These are phyloP conservation scores for Corynespora cassiicola DNA, from an alignment of 2,329 filamentous ascomycete species.

Conservation along the genomic window DNA sequence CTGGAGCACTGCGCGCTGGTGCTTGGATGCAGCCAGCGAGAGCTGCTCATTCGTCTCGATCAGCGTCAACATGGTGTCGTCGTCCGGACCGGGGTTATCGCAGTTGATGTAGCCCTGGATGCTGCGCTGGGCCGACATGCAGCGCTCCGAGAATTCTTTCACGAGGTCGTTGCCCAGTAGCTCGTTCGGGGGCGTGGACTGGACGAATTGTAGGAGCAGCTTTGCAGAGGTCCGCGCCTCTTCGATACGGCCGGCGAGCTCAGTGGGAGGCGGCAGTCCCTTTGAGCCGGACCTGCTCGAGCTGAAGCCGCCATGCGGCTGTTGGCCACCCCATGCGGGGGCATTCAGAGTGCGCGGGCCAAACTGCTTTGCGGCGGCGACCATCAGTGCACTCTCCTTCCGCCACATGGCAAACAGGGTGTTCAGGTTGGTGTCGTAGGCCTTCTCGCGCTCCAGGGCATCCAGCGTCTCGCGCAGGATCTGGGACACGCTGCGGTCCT, in stretches of 20 bases:
- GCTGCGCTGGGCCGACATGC: conserved; percentile 78
- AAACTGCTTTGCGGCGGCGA: conserved; percentile 37
- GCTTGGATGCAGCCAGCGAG: conserved; percentile 79
- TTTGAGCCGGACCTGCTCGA: conserved; percentile 21
- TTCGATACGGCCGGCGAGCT: conserved; percentile 83
- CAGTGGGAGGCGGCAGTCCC: conserved; percentile 69
- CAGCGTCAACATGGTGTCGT: conserved; percentile 89
- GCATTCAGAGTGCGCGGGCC: conserved; percentile 52
- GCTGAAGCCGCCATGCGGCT: conserved; percentile 27
- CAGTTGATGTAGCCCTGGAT: conserved; percentile 86
- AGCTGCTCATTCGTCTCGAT: conserved; percentile 96
- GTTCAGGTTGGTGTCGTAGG: conserved; percentile 74
- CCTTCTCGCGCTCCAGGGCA: conserved; percentile 74
- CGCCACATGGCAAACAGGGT: conserved; percentile 85
- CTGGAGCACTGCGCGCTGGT: conserved; percentile 77
- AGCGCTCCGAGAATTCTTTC: conserved; percentile 89
- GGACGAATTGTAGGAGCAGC: conserved; percentile 88
- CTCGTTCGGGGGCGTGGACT: conserved; percentile 80
- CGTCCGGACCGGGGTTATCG: conserved; percentile 81
- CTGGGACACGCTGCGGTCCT: conserved; percentile 80
- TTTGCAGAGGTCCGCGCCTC: conserved; percentile 91
- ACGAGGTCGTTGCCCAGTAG: conserved; percentile 85
- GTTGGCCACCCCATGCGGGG: conserved; percentile 46
- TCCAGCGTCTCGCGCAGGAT: conserved; percentile 88
- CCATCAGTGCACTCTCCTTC: conserved; percentile 72